These are phyloP conservation scores for Eucalyptus victrix DNA, from an alignment of 345 rosid species.

Conservation along the genomic window DNA sequence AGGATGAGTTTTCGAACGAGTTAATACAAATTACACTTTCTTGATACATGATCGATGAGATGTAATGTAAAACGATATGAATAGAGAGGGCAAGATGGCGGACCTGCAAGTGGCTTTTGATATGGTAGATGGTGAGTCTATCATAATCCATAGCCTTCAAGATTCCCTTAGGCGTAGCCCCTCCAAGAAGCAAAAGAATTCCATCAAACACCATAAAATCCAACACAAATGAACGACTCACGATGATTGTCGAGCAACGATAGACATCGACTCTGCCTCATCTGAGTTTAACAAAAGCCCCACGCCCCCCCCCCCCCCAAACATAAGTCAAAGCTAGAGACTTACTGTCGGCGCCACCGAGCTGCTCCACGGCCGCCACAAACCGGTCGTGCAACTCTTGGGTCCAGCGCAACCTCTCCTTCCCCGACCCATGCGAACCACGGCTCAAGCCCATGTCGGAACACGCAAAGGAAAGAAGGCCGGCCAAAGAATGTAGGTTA, in stretches of 20 bases:
- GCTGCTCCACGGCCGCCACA: neutral
- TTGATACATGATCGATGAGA: too few species aligned
- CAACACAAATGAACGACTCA: neutral
- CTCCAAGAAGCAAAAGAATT: constrained; percentile 1
- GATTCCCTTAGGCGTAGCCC: constrained; percentile 61
- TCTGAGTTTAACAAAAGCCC: neutral
- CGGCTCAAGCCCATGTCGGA: neutral
- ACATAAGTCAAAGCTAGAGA: neutral
- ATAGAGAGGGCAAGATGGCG: neutral
- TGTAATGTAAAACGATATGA: neutral
- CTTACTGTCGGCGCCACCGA: constrained; percentile 9
- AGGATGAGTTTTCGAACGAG: neutral
- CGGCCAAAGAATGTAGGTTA: neutral
- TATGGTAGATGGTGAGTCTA: constrained; percentile 52
- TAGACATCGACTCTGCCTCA: neutral
- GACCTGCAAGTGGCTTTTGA: constrained; percentile 79
- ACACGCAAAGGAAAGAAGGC: neutral
- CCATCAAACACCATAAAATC: neutral
- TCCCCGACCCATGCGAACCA: neutral
- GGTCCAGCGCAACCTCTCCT: constrained; percentile 7
- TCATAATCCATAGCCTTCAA: constrained; percentile 36
- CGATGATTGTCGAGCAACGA: neutral
- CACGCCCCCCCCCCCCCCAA: neutral
- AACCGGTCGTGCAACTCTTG: constrained; percentile 4
- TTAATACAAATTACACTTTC: neutral